phyloP scores from a whole-genome alignment of 2,329 filamentous ascomycete genomes.

The Thielaviopsis punctulata region DNA sequence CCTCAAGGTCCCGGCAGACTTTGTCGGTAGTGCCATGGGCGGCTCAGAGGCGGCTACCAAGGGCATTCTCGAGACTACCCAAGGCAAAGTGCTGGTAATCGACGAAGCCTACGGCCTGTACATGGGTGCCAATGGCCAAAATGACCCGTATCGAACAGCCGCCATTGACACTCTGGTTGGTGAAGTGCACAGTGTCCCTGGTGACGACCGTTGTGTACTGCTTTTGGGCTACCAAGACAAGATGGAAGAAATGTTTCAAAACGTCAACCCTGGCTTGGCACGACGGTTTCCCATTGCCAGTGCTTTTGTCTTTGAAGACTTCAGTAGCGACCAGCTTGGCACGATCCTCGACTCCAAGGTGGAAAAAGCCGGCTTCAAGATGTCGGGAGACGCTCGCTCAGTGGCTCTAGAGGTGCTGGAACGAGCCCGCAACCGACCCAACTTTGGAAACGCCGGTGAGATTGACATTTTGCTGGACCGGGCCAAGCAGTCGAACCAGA shows the following conservation, averaged over 20 bases:
- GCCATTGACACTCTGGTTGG: conserved; percentile 61
- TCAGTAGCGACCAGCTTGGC: conserved; percentile 37
- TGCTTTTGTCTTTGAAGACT: conserved; percentile 55
- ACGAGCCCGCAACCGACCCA: conserved; percentile 35
- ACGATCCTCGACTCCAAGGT: conserved; percentile 48
- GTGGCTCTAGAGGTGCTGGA: conserved; percentile 43
- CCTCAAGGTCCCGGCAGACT: conserved; percentile 56
- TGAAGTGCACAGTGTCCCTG: conserved; percentile 50
- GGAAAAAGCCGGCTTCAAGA: conserved; percentile 33
- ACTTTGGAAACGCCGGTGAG: conserved; percentile 59
- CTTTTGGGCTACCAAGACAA: conserved; percentile 53
- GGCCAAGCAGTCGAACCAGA: conserved; percentile 17
- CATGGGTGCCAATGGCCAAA: conserved; percentile 2
- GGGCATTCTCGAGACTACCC: conserved; percentile 45
- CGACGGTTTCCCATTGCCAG: conserved; percentile 46
- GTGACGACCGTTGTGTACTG: conserved; percentile 56
- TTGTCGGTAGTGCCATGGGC: conserved; percentile 46
- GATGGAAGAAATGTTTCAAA: conserved; percentile 58
- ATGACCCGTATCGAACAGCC: conserved; percentile 36
- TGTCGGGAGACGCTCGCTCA: conserved; percentile 30
- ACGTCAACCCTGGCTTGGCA: conserved; percentile 51
- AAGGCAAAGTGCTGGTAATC: conserved; percentile 62
- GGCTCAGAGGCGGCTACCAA: conserved; percentile 56
- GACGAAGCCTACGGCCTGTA: conserved; percentile 62
- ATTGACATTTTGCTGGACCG: conserved; percentile 52